Conservation (phyloP, 2,329 filamentous ascomycete species). For the Nigrospora sphaerica region DNA sequence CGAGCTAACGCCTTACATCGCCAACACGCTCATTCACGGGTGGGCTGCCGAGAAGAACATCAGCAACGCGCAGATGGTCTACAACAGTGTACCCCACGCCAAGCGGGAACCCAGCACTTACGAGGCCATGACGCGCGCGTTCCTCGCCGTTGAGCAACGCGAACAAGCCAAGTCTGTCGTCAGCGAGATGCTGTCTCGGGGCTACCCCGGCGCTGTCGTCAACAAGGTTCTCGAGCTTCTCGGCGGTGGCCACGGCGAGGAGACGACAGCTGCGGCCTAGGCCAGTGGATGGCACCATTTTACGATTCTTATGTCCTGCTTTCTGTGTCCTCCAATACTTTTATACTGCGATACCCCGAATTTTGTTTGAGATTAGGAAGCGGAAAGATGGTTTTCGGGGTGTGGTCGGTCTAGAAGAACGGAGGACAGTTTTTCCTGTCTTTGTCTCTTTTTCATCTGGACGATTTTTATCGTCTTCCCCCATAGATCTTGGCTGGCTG, state of each 20-base stretch:
- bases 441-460: not conserved
- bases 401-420: constrained; percentile 15
- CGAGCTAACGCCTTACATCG: constrained; percentile 92
- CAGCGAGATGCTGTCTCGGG: constrained; percentile 81
- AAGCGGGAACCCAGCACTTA: constrained; percentile 96
- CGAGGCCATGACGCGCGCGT: constrained; percentile 95
- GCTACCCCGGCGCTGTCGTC: constrained; percentile 86
- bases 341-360: constrained; percentile 24
- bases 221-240: constrained; percentile 92
- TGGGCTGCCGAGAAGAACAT: constrained; percentile 86
- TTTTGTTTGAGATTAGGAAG: constrained; percentile 3
- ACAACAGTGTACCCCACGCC: constrained; percentile 66
- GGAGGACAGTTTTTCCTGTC: constrained; percentile 7
- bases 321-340: constrained; percentile 20
- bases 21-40: constrained; percentile 95
- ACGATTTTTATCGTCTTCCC: not conserved
- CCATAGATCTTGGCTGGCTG: not conserved
- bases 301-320: constrained; percentile 9
- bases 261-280: constrained; percentile 18
- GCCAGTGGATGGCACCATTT: not conserved
- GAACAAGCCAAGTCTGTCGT: constrained; percentile 71
- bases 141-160: constrained; percentile 75
- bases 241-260: constrained; percentile 45
- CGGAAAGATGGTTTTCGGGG: constrained; percentile 5
- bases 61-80: constrained; percentile 69